phyloP scores from a whole-genome alignment of 2,329 filamentous ascomycete genomes.

The Madurella mycetomatis region DNA sequence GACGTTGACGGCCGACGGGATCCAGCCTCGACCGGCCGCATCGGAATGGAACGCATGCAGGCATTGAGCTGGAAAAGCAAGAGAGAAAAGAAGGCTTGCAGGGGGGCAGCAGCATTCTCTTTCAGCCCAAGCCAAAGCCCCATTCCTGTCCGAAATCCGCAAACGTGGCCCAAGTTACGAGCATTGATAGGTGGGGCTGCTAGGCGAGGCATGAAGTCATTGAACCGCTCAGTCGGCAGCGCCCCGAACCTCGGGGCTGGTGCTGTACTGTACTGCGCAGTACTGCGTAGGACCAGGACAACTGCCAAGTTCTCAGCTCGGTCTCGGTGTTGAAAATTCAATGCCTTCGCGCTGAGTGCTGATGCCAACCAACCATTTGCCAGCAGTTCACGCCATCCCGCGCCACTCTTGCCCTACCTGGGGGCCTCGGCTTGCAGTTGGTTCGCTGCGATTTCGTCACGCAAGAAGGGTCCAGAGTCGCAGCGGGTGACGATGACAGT shows the following conservation, averaged over 20 bases:
- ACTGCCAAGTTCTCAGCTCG: too few relatives aligned
- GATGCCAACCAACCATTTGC: constrained; percentile 14
- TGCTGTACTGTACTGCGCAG: too few relatives aligned
- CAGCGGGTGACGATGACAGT: too few relatives aligned
- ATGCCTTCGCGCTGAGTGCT: not conserved
- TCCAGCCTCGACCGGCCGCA: not conserved
- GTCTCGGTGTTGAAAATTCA: not conserved
- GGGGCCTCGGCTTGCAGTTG: constrained; percentile 3
- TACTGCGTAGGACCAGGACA: too few relatives aligned
- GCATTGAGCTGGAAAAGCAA: not conserved
- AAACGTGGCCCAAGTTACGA: constrained; percentile 4
- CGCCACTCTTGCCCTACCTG: constrained; percentile 8
- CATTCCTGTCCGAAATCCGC: constrained; percentile 3
- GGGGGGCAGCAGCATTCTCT: not conserved
- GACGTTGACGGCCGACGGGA: too few relatives aligned
- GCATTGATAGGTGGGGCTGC: not conserved
- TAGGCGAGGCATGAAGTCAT: constrained; percentile 6
- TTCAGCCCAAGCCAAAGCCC: not conserved
- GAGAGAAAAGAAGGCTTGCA: not conserved
- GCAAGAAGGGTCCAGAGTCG: too few relatives aligned
- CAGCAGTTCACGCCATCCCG: constrained; percentile 12
- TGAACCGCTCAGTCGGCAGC: not conserved
- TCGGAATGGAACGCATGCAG: not conserved
- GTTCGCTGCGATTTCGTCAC: not conserved
- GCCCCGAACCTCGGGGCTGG: not conserved